phyloP scores from a whole-genome alignment of 75 land plant species.

The Larix kaempferi region DNA sequence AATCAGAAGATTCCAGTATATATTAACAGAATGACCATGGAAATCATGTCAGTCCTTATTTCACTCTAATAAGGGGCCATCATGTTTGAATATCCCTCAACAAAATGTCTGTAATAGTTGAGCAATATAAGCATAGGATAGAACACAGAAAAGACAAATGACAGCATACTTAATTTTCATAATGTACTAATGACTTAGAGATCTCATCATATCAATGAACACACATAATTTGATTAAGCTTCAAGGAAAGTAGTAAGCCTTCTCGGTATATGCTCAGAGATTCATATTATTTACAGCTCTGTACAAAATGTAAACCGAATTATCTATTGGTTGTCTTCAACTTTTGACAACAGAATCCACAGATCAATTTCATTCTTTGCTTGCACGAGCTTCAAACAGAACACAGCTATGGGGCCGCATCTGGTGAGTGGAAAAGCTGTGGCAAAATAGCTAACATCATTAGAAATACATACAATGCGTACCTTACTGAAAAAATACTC shows the following conservation, averaged over 20 bases:
- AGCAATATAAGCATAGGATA: neutral
- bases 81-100: neutral
- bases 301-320: neutral
- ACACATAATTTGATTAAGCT: neutral
- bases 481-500: neutral
- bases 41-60: neutral
- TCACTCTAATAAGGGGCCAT: neutral
- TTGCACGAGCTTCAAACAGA: conserved; percentile 7
- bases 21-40: too few species aligned
- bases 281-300: neutral
- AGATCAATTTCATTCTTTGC: conserved; percentile 1
- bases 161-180: neutral
- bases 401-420: conserved; percentile 8
- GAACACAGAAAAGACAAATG: too few species aligned
- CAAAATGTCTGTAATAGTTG: neutral
- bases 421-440: neutral
- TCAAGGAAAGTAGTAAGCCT: neutral
- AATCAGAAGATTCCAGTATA: too few species aligned
- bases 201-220: neutral
- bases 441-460: neutral
- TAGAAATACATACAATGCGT: neutral
- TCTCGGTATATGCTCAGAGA: neutral
- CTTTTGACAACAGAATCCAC: neutral
- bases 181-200: neutral
- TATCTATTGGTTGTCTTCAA: neutral